Base-by-base conservation (phyloP, 2,329 filamentous ascomycete species). In the Claviceps sp. region DNA sequence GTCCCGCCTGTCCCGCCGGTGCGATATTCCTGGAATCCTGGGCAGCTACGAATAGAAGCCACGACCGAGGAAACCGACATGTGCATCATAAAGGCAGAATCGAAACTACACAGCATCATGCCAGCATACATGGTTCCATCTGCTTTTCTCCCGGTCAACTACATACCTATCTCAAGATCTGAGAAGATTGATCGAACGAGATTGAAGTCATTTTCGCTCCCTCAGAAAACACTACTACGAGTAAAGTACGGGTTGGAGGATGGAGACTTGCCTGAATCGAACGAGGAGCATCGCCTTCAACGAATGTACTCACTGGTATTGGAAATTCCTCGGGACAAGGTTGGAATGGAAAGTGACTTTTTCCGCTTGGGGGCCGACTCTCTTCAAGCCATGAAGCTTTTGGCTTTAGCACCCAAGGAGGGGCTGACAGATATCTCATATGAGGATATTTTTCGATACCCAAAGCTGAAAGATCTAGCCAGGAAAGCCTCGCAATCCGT, bases 361-460 rank as follows among this genome's bases (percentile, higher is more conserved):
- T 70, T 72, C 56, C 61, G 59, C 0, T 61, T 72, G 0, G 71
- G 70, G 1, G 70, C 72, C 4, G 71, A 75, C 59, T 75, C 72
- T 0, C 60, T 75, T 11, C 61, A 63, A 4, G 70, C 72, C 0
- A 74, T 74, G 70, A 67, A 64, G 48, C 59, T 73, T 1, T 68
- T 71, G 14, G 47, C 51, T 37, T 16, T 37, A n/a, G 42, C 34
- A 18, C 5, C 13, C 22, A 44, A 49, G 22, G 48, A 44, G 14
- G 16, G 34, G 13, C 43, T 48, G n/a, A 43, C 45, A 18, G 18
- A 44, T 14, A 13, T 55, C 14, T 53, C 22, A 26, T 48, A 53
- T 4, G 40, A 36, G 16, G 48, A 47, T 9, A 51, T 48, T 26
- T 55, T 53, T 40, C 30, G 38, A 20, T 46, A 55, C 43, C 48